These are phyloP conservation scores for Leccinum griseonigrum DNA, from an alignment of 1,284 basidiomycete genomes.

Conservation along the genomic window DNA sequence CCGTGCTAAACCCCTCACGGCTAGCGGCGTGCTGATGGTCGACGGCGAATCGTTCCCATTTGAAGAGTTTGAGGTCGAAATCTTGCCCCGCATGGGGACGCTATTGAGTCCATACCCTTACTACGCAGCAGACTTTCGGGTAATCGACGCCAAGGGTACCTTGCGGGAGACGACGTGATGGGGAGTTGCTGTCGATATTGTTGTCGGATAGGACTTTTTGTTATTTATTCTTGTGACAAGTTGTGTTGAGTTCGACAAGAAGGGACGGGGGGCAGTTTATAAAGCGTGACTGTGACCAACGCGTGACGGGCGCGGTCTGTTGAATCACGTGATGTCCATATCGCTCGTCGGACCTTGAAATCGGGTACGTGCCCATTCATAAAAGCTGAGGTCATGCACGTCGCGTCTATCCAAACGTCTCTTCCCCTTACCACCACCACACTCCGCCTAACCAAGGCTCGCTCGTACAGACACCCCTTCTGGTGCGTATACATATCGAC, in stretches of 20 bases:
- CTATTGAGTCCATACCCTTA: constrained; percentile 70
- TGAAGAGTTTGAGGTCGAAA: constrained; percentile 82
- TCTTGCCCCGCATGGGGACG: constrained; percentile 68
- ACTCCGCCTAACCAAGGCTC: constrained; percentile 11
- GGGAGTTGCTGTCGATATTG: not conserved
- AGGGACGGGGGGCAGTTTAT: constrained; percentile 1
- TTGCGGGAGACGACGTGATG: constrained; percentile 13
- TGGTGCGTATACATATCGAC: constrained; percentile 22
- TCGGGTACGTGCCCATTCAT: constrained; percentile 33
- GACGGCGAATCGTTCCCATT: constrained; percentile 88
- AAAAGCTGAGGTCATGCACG: constrained; percentile 27
- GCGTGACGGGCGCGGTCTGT: constrained; percentile 36
- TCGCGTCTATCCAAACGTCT: constrained; percentile 29
- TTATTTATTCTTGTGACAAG: not conserved
- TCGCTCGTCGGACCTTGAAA: constrained; percentile 34
- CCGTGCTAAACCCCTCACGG: constrained; percentile 62
- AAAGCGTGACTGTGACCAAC: constrained; percentile 27
- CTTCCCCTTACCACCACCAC: constrained; percentile 32
- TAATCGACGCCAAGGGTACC: constrained; percentile 24
- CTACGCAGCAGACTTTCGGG: constrained; percentile 55
- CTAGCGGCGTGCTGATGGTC: constrained; percentile 58
- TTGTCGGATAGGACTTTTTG: not conserved
- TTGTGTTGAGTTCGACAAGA: not conserved
- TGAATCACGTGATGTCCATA: constrained; percentile 31
- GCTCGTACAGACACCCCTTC: constrained; percentile 17